These are phyloP conservation scores for Magnaporthiopsis incrustans DNA, from an alignment of 2,329 filamentous ascomycete genomes.

Conservation along the genomic window DNA sequence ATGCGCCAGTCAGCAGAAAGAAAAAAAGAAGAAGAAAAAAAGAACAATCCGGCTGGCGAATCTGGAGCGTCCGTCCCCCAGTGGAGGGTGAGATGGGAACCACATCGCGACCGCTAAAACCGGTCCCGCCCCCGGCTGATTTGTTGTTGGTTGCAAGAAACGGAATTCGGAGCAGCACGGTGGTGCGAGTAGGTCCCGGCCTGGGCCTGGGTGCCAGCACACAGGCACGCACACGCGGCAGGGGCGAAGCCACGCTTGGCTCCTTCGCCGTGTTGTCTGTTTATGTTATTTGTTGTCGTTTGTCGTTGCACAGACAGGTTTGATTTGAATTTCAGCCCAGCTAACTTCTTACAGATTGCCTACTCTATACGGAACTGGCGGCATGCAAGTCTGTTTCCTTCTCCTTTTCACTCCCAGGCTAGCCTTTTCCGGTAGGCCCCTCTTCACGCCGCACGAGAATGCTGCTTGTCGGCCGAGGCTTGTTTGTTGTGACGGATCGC, in stretches of 20 bases:
- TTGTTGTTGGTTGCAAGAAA: background rate
- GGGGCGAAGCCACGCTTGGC: background rate
- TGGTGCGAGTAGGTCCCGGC: background rate
- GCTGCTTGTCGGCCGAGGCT: background rate
- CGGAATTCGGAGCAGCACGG: background rate
- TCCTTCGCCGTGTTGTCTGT: background rate
- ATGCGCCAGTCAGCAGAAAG: background rate
- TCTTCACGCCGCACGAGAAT: background rate
- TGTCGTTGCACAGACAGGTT: background rate
- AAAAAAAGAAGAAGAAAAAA: background rate
- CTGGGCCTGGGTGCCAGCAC: background rate
- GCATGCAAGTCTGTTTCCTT: background rate
- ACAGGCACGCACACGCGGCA: background rate
- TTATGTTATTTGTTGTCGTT: background rate
- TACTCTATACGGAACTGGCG: background rate
- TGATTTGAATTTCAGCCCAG: background rate
- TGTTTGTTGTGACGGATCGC: background rate
- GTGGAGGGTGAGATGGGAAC: background rate
- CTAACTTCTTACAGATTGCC: background rate
- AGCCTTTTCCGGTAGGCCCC: background rate
- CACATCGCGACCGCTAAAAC: background rate
- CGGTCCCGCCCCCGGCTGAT: background rate
- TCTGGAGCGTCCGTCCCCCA: background rate
- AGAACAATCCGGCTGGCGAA: too few species aligned
- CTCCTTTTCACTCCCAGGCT: background rate